Base-by-base conservation (phyloP, 306 rosid genomes). In the Cucurbita ficifolia region DNA sequence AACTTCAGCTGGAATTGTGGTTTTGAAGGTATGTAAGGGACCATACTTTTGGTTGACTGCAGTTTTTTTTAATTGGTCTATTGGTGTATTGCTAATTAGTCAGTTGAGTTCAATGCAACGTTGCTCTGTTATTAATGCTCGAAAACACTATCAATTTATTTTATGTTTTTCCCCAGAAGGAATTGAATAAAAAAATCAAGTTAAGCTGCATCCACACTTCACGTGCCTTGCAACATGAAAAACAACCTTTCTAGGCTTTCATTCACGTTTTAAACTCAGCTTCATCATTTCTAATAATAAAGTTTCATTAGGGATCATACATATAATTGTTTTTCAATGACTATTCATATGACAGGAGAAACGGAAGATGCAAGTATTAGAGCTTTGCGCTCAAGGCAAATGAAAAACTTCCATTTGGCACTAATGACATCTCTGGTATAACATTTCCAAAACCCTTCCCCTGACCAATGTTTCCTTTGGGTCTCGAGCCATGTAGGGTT, bases 1-100 rank as follows among this genome's bases (percentile, higher is more conserved):
- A 91, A 88, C 83, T 83, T 88, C 33, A 91, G 99, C 84, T 91
- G 97, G 99, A 94, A 94, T 77, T 94, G 96, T 85, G 99, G 99
- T 85, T 77, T 72, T 14, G 99, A 94, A 89, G 99, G 99, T 94
- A 83, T 16, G 71, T 67, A 67, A 79, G 76, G 0, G 36, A 8
- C 35, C 52, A 39, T n/a, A 19, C 17, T 64, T 43, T 42, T 64
- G 17, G n/a, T 64, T 39, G 10, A 45, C 33, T 50, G n/a, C 35
- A 10, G 60, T 48, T 19, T 9, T 48, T 10, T 18, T 18, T 42
- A 42, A 17, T 38, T 42, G 24, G 12, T 67, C 19, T 24, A 43
- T 12, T 67, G 48, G 69, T 21, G 18, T 61, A 16, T 62, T 62
- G 48, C 48, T 62, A 62, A 62, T 17, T 19, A 39, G 29, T n/a